Evolutionary conservation across 768 basidiomycete genomes (phyloP).

Genomic region (Lyophyllum decastes): DNA sequence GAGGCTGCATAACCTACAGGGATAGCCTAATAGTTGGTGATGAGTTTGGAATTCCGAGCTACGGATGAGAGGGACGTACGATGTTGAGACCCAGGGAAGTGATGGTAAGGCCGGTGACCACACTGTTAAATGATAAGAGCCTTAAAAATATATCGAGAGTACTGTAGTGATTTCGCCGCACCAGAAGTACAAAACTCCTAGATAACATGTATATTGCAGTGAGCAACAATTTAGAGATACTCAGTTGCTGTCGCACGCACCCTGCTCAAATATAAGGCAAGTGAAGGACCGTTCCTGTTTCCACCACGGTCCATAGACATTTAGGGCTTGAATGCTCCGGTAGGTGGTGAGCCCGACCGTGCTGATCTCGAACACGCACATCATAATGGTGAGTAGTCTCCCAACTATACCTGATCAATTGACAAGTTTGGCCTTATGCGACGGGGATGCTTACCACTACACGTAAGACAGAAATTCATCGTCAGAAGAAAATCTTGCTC

Average conservation of each 20-base stretch:
- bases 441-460: not conserved
- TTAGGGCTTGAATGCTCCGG: constrained; percentile 25
- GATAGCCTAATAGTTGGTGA: constrained; percentile 12
- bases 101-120: constrained; percentile 24
- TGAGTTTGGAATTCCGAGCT: not conserved
- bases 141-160: not conserved
- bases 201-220: not conserved
- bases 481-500: too few species aligned
- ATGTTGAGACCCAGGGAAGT: constrained; percentile 24
- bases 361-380: constrained; percentile 28
- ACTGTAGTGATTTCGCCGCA: not conserved
- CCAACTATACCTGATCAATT: constrained; percentile 15
- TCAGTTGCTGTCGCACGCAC: not conserved
- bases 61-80: constrained; percentile 16
- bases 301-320: constrained; percentile 15
- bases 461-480: not conserved
- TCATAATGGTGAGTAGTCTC: constrained; percentile 19
- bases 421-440: not conserved
- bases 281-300: constrained; percentile 19
- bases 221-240: too few species aligned
- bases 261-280: constrained; percentile 28
- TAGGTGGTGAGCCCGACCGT: constrained; percentile 25
- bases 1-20: constrained; percentile 13
- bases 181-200: constrained; percentile 31
- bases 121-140: constrained; percentile 4